phyloP scores from a whole-genome alignment of 2,329 filamentous ascomycete genomes.

The Macrophomina pseudophaseolina region DNA sequence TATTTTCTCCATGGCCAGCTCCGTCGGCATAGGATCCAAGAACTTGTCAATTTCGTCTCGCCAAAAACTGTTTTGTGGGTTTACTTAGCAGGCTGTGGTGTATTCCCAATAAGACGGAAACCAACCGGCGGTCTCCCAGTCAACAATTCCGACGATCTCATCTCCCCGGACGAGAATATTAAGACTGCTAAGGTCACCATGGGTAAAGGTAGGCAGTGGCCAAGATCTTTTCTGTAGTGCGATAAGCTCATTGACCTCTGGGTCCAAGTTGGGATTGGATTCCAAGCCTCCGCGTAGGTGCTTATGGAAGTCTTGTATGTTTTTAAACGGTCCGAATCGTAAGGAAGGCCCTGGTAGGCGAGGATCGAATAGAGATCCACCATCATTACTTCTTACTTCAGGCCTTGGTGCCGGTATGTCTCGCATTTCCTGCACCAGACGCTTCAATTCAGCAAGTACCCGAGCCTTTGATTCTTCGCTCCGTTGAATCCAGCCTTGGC shows the following conservation, averaged over 20 bases:
- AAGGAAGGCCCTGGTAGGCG: slow-evolving; percentile 32
- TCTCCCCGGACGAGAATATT: slow-evolving; percentile 53
- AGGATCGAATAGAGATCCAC: slow-evolving; percentile 36
- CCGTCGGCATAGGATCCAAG: slow-evolving; percentile 44
- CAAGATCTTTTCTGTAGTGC: slow-evolving; percentile 44
- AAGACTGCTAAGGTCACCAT: slow-evolving; percentile 55
- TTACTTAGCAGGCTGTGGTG: slow-evolving; percentile 48
- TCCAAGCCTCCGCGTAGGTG: slow-evolving; percentile 41
- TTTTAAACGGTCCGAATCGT: slow-evolving; percentile 42
- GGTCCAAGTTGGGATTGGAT: slow-evolving; percentile 28
- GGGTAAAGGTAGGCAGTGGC: slow-evolving; percentile 53
- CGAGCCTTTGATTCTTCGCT: slow-evolving; percentile 28
- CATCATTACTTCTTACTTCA: slow-evolving; percentile 30
- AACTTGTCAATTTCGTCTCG: slow-evolving; percentile 41
- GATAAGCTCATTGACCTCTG: slow-evolving; percentile 42
- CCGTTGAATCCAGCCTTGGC: slow-evolving; percentile 30
- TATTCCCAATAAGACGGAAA: slow-evolving; percentile 57
- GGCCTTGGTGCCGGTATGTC: slow-evolving; percentile 28
- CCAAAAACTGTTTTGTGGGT: slow-evolving; percentile 48
- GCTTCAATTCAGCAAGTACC: slow-evolving; percentile 31
- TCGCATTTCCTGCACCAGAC: slow-evolving; percentile 32
- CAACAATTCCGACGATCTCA: slow-evolving; percentile 52
- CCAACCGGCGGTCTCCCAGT: slow-evolving; percentile 56
- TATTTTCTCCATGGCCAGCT: slow-evolving; percentile 49
- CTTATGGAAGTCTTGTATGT: slow-evolving; percentile 44